Base-by-base conservation (phyloP, 78 protist species). In the Dictyostelium brefeldianum region DNA sequence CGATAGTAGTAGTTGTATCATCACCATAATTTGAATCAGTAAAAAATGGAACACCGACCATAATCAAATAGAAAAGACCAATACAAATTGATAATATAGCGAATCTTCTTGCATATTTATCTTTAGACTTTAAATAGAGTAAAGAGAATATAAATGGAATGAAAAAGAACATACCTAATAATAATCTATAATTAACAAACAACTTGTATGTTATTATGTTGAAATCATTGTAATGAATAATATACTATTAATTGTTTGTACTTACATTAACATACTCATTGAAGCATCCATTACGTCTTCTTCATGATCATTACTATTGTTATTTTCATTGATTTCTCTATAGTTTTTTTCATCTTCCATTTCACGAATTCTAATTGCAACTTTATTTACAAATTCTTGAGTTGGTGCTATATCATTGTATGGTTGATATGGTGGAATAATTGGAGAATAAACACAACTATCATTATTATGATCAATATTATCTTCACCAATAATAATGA, bases 61-160 rank as follows among this genome's bases (percentile, higher is more conserved):
- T 59, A 22, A 59, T 59, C 11, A 59, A 22, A 29, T 59, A 59
- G 25, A 59, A 10, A 29, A 59, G n/a, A 20, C 69, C 69, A 59
- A 59, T 59, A 59, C 69, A 59, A 25, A 59, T 59, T n/a, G 69
- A 59, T 10, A 59, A 10, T 9, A 59, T n/a, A 9, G 73, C 73
- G 27, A 65, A 65, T 65, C 73, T 65, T 65, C 73, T 65, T 10
- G 73, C 73, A 65, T 65, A 65, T 65, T 65, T 65, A 65, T 65
- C 73, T 65, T 15, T 65, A 12, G 73, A 65, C 27, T 65, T 65
- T 31, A 65, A 65, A 65, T 65, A 65, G 12, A 65, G 73, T 3
- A 65, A 20, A 25, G 73, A 65, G 27, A 65, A 65, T 4, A 65
- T 29, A 29, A 65, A 65, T 29, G 73, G 73, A 10, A 65, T 41